A percentile compares a stretch with the other conserved stretches of the same genome.
Evolutionary conservation across 2,329 filamentous ascomycete genomes (phyloP).

Genomic region (Meredithiella fracta): DNA sequence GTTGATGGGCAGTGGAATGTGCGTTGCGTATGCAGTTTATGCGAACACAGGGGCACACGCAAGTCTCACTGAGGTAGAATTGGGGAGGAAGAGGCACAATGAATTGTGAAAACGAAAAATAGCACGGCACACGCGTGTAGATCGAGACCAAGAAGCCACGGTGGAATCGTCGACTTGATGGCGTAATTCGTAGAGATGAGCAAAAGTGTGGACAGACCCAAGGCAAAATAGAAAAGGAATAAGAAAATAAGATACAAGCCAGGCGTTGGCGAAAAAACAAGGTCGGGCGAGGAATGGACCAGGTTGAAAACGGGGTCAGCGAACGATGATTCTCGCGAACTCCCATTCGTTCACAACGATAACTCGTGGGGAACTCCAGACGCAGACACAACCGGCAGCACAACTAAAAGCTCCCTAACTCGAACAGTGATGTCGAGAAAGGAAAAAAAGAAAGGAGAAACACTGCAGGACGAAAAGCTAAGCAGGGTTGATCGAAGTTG

Average conservation of each 20-base stretch:
- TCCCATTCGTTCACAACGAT: no score
- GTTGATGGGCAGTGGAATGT: background rate
- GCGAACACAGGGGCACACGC: background rate
- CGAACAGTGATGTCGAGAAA: background rate
- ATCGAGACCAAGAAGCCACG: background rate
- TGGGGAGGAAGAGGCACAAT: background rate
- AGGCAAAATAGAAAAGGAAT: no score
- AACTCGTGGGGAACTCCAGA: background rate
- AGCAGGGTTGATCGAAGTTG: background rate
- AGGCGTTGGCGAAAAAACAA: no score
- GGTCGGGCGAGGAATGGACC: no score
- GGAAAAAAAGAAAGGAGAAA: conserved; percentile 1
- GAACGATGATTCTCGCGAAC: no score
- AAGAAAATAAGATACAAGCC: no score
- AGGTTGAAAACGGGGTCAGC: no score
- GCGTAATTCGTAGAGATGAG: background rate
- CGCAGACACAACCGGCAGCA: background rate
- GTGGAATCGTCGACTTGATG: background rate
- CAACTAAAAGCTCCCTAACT: no score
- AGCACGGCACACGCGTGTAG: background rate
- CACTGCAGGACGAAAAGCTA: background rate
- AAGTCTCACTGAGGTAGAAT: background rate
- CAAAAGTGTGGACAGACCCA: background rate
- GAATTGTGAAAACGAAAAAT: background rate
- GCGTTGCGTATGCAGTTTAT: conserved; percentile 4